These are phyloP conservation scores for Aspergillus sp. DNA, from an alignment of 2,329 filamentous ascomycete genomes.

Conservation along the genomic window DNA sequence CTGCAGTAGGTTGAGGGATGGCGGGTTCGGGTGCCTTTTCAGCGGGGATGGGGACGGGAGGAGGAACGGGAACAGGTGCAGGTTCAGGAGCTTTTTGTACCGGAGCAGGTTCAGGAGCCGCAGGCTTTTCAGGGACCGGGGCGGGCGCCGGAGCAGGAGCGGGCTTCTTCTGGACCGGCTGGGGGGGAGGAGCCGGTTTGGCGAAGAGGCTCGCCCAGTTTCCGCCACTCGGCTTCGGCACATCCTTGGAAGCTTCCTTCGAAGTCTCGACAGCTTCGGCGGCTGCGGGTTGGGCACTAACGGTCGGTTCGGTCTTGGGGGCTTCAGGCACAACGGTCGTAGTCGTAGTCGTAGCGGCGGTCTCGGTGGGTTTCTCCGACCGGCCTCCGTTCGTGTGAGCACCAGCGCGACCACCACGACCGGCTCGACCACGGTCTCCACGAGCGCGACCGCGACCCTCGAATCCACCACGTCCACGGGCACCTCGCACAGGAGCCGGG, in stretches of 20 bases:
- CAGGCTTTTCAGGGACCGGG: slow-evolving; percentile 8
- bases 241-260: slow-evolving; percentile 13
- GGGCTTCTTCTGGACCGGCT: slow-evolving; percentile 2
- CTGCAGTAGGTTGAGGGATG: slow-evolving; percentile 33
- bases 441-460: slow-evolving; percentile 48
- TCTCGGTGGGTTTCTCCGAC: slow-evolving; percentile 29
- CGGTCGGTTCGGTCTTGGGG: slow-evolving; percentile 22
- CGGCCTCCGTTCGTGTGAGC: slow-evolving; percentile 45
- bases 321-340: slow-evolving; percentile 22
- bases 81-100: slow-evolving; percentile 26
- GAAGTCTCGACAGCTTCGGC: slow-evolving; percentile 17
- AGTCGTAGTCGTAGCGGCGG: slow-evolving; percentile 7
- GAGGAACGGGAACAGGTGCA: slow-evolving; percentile 21
- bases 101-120: slow-evolving; percentile 30
- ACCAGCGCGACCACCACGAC: slow-evolving; percentile 45
- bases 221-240: slow-evolving; percentile 37
- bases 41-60: slow-evolving; percentile 36
- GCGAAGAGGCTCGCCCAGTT: slow-evolving; percentile 75
- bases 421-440: slow-evolving; percentile 48
- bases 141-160: slow-evolving; percentile 12
- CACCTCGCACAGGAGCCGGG: slow-evolving; percentile 35
- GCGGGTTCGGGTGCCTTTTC: slow-evolving; percentile 36
- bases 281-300: slow-evolving; percentile 19
- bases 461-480: slow-evolving; percentile 48
- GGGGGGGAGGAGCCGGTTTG: slow-evolving; percentile 55